Base-by-base conservation (phyloP, 1,284 basidiomycete genomes). In the Hortiboletus rubellus region DNA sequence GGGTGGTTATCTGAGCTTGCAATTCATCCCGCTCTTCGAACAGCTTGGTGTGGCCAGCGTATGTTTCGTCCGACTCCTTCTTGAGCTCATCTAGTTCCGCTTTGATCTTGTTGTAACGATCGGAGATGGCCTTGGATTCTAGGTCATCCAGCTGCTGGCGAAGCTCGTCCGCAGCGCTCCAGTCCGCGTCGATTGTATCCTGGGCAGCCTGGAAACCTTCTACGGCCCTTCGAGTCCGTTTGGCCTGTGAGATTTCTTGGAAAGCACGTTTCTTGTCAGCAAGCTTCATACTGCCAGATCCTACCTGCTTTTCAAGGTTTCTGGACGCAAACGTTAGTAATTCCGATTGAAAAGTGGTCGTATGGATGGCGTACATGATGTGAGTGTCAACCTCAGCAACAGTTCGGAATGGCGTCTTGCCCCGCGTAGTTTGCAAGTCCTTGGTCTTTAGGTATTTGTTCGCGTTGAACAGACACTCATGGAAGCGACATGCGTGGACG, bases 261-360 rank as follows among this genome's bases (percentile, higher is more conserved):
- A 99, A 81, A 7, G 96, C 93, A 63, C 93, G 89, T 77, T 98
- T 98, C 77, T 99, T 97, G 55, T 98, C 96, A 40, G 91, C 95
- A 55, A 99, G 82, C 74, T 95, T 98, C 83, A 99, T 82, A 61
- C 72, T 85, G 24, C 96, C 97, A 10, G 92, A 91, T 70, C 98
- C 96, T 59, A 99, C 88, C 71, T 95, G 91, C 66, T 83, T 89
- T 60, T 96, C 92, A 66, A 95, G 80, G 62, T 86, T 80, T 65
- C 92, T 96, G 66, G n/a, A 56, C 4, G 36, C 45, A 22, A 52
- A 42, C 9, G 38, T 54, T 10, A 65, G 61, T 42, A 44, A 58
- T 41, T 27, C 30, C 27, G 15, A 55, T 38, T 27, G 43, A 33
- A 43, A 34, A 27, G 41, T 7, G 27, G 51, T 52, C 43, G 14